phyloP scores from a whole-genome alignment of 495 filamentous ascomycete genomes.

The Polyplosphaeria fusca region DNA sequence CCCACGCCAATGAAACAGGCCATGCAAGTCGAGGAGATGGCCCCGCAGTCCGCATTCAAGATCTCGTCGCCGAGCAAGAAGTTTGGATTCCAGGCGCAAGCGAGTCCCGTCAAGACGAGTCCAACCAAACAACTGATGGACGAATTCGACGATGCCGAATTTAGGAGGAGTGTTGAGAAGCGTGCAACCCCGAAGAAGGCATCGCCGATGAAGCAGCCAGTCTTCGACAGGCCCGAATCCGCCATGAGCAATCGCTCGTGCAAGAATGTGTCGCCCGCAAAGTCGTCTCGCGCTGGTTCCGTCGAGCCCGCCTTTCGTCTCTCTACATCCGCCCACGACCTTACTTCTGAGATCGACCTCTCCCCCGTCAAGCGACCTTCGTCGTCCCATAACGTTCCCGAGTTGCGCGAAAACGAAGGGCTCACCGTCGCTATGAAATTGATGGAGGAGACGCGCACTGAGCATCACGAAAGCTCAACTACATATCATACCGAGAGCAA shows the following conservation, averaged over 20 bases:
- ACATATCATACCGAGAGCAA: slow-evolving; percentile 45
- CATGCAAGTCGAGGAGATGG: slow-evolving; percentile 10
- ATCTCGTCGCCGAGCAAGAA: slow-evolving; percentile 20
- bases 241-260: slow-evolving; percentile 14
- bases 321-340: not conserved
- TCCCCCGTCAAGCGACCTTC: slow-evolving; percentile 3
- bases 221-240: slow-evolving; percentile 12
- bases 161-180: not conserved
- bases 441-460: slow-evolving; percentile 32
- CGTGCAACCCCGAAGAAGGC: slow-evolving; percentile 21
- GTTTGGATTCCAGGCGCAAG: slow-evolving; percentile 18
- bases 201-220: slow-evolving; percentile 24
- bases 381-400: slow-evolving; percentile 7
- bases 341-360: not conserved
- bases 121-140: slow-evolving; percentile 15
- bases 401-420: slow-evolving; percentile 42
- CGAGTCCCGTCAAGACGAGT: slow-evolving; percentile 15
- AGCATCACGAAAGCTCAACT: slow-evolving; percentile 31
- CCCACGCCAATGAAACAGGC: slow-evolving; percentile 24
- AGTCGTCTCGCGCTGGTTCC: slow-evolving; percentile 18
- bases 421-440: slow-evolving; percentile 34
- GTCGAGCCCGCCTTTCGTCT: slow-evolving; percentile 12
- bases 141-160: slow-evolving; percentile 6
- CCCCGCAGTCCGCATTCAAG: slow-evolving; percentile 25
- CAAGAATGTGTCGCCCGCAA: slow-evolving; percentile 20